phyloP scores from a whole-genome alignment of 2,329 filamentous ascomycete genomes.

The Phyllosticta citrichinensis region DNA sequence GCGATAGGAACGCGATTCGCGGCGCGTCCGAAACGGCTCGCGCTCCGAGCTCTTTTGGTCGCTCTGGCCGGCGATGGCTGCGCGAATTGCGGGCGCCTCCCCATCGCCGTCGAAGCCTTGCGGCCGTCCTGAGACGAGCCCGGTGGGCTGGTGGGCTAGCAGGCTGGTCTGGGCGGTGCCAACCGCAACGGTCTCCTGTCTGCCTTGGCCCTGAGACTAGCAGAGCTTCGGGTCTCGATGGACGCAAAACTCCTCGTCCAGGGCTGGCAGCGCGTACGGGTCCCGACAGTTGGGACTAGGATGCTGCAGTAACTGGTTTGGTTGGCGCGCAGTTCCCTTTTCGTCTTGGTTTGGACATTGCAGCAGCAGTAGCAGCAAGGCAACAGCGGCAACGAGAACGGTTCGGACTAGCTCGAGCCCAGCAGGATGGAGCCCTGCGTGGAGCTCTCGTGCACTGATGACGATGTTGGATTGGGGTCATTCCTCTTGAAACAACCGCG shows the following conservation, averaged over 20 bases:
- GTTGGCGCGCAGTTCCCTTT: neutral
- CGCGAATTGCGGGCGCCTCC: neutral
- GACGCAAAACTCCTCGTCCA: neutral
- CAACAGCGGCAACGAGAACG: neutral
- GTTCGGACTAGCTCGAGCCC: neutral
- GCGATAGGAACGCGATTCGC: neutral
- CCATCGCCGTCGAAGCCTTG: neutral
- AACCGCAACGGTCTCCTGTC: neutral
- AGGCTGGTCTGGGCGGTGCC: neutral
- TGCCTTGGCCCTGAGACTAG: neutral
- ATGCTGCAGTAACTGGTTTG: neutral
- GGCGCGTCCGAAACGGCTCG: neutral
- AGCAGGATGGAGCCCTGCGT: neutral
- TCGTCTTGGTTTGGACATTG: neutral
- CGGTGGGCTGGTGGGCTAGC: neutral
- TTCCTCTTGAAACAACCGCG: neutral
- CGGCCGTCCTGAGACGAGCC: neutral
- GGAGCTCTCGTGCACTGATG: too few species aligned
- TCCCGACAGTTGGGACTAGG: neutral
- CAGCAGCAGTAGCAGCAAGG: neutral
- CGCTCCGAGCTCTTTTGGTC: neutral
- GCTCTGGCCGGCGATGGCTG: neutral
- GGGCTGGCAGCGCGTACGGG: neutral
- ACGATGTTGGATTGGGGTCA: neutral
- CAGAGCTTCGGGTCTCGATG: neutral